These are phyloP conservation scores for Curvularia hawaiiensis DNA, from an alignment of 2,329 filamentous ascomycete species.

Conservation along the genomic window DNA sequence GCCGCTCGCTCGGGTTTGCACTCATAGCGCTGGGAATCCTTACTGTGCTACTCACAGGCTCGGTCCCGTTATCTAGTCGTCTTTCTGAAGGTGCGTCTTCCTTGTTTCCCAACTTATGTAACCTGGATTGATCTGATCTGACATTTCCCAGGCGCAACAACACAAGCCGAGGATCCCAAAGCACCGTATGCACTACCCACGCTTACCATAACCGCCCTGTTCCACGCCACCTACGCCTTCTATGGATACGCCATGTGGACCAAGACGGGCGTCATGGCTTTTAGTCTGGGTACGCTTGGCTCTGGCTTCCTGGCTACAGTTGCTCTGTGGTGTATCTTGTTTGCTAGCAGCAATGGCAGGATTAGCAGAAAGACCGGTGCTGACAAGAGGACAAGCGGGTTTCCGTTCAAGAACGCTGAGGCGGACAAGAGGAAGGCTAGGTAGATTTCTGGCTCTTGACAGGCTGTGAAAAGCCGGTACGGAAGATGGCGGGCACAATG, in stretches of 20 bases:
- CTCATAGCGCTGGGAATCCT: conserved; percentile 68
- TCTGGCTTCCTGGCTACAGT: conserved; percentile 63
- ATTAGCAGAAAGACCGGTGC: conserved; percentile 68
- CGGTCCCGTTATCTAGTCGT: conserved; percentile 66
- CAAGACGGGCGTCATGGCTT: conserved; percentile 60
- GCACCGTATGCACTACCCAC: conserved; percentile 64
- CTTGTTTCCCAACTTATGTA: not conserved
- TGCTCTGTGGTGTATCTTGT: conserved; percentile 68
- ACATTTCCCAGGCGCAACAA: conserved; percentile 37
- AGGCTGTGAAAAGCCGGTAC: not conserved
- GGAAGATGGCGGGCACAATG: not conserved
- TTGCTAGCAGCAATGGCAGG: conserved; percentile 60
- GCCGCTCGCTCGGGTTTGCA: conserved; percentile 70
- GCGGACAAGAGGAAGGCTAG: conserved; percentile 57
- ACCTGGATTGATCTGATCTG: not conserved
- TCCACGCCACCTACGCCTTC: conserved; percentile 65
- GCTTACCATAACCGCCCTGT: conserved; percentile 67
- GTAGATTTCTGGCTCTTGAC: conserved; percentile 16
- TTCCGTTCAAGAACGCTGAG: conserved; percentile 67
- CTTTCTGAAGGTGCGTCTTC: conserved; percentile 39
- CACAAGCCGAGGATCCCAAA: conserved; percentile 44
- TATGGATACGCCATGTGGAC: conserved; percentile 69
- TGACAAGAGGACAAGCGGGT: conserved; percentile 70
- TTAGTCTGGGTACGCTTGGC: conserved; percentile 64
- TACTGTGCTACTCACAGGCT: conserved; percentile 71